Evolutionary conservation across 164 flowering plant species (phyloP).

Genomic region (Santalum album): DNA sequence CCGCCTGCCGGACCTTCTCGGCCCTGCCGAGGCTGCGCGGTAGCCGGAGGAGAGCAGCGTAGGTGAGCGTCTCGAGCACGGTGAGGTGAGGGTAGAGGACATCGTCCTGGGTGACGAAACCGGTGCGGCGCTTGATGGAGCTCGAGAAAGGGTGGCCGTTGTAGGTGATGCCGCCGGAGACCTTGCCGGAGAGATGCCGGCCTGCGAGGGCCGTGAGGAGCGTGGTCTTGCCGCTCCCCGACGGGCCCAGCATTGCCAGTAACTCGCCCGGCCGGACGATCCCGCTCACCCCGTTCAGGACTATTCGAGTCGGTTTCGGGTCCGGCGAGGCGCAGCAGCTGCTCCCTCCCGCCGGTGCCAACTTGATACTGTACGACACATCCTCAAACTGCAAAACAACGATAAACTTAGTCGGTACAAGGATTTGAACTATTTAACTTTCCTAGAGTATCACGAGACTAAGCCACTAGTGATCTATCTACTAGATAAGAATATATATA

Average conservation of each 20-base stretch:
- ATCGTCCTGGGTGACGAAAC: slow-evolving; percentile 83
- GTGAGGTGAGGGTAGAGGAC: slow-evolving; percentile 83
- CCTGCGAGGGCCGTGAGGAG: slow-evolving; percentile 75
- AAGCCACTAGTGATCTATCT: not conserved
- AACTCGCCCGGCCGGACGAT: slow-evolving; percentile 72
- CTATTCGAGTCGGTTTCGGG: slow-evolving; percentile 29
- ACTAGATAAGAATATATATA: not conserved
- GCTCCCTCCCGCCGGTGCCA: slow-evolving; percentile 2
- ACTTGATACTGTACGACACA: slow-evolving; percentile 38
- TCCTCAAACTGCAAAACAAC: slow-evolving; percentile 79
- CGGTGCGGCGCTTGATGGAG: slow-evolving; percentile 50
- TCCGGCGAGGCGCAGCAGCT: slow-evolving; percentile 20
- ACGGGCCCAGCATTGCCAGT: slow-evolving; percentile 91
- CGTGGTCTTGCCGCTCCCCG: slow-evolving; percentile 93
- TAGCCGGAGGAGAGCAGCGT: slow-evolving; percentile 61
- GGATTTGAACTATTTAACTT: not conserved
- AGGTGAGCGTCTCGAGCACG: slow-evolving; percentile 67
- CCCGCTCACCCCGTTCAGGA: slow-evolving; percentile 66
- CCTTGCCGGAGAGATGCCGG: slow-evolving; percentile 43
- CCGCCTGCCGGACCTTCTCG: slow-evolving; percentile 66
- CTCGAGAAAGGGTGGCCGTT: slow-evolving; percentile 59
- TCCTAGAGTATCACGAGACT: no score
- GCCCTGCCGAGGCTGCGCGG: slow-evolving; percentile 39
- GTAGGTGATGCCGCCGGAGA: slow-evolving; percentile 61
- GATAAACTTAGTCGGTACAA: not conserved